Evolutionary conservation across 495 filamentous ascomycete genomes (phyloP).

Genomic region (Penicillium macrosclerotiorum): DNA sequence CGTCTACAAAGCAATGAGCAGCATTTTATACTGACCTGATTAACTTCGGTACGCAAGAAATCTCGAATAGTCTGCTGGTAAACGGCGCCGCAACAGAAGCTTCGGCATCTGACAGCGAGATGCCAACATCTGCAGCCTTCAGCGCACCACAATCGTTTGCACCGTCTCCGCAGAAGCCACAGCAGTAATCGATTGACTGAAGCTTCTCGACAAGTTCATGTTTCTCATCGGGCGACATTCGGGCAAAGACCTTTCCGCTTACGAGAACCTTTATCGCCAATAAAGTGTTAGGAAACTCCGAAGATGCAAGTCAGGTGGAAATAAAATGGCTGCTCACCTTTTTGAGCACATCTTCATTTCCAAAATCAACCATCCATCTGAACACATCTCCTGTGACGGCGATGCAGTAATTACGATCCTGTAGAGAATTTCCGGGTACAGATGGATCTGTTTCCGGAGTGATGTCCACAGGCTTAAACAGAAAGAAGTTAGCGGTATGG

Average conservation of each 20-base stretch:
- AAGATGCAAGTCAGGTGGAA: background rate
- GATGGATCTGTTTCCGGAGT: conserved; percentile 73
- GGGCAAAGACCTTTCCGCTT: conserved; percentile 87
- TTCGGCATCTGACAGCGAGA: conserved; percentile 96
- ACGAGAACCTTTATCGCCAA: conserved; percentile 68
- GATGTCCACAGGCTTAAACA: conserved; percentile 67
- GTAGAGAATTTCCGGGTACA: conserved; percentile 76
- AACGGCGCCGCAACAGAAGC: conserved; percentile 97
- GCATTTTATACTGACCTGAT: conserved; percentile 58
- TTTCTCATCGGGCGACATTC: conserved; percentile 99
- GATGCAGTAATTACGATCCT: conserved; percentile 77
- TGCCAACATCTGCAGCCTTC: conserved; percentile 98
- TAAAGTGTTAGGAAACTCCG: background rate
- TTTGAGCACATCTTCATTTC: conserved; percentile 69
- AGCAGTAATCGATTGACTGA: conserved; percentile 93
- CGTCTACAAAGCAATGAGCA: background rate
- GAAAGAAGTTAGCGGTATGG: conserved; percentile 32
- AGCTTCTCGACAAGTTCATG: conserved; percentile 97
- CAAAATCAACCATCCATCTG: conserved; percentile 92
- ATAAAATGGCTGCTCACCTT: conserved; percentile 43
- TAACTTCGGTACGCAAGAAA: conserved; percentile 91
- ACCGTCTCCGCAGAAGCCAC: conserved; percentile 95
- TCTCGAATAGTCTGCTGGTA: conserved; percentile 93
- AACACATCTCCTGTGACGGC: conserved; percentile 94
- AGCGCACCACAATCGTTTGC: conserved; percentile 98